Evolutionary conservation across 1,284 basidiomycete genomes (phyloP), one percentile per base, ranked within the genome.

Genomic region (Ustilago vetiveriae): DNA sequence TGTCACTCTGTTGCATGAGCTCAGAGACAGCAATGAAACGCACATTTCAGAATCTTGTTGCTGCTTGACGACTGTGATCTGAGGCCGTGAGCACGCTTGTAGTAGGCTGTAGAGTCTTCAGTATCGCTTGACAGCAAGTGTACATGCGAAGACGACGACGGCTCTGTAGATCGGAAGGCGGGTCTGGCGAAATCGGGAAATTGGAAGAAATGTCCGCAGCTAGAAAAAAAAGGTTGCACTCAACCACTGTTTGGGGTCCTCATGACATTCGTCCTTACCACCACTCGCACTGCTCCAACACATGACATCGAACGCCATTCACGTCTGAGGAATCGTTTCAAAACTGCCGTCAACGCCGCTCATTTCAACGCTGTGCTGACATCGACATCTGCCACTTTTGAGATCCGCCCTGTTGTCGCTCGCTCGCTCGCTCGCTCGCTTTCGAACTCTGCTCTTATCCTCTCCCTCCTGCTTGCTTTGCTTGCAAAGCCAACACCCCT

Each of bases 11-110:
- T 6, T 23, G 42, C 46, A 48, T 22, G 24, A 38, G 49, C 44
- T 40, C 30, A 48, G 54, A 45, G 39, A 53, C 54, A 58, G 54
- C 50, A 65, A 65, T 65, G 50, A 65, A 65, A 49, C 44, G 46
- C 54, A n/a, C n/a, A 63, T 63, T 39, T 48, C 40, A 52, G 43
- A 44, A 44, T 53, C 36, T 35, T 21, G 13, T 22, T 36, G 8
- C 16, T n/a, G n/a, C 29, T 23, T 9, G 27, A 24, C 13, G 30
- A 23, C 10, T 22, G 30, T 35, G 10, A n/a, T 16, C 16, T 35
- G 33, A 35, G 10, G 7, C 16, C 6, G 33, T 9, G 29, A 8
- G 4, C 10, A 30, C 2, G 9, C n/a, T n/a, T n/a, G n/a, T n/a
- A n/a, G n/a, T n/a, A n/a, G n/a, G n/a, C n/a, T n/a, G n/a, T n/a